Base-by-base conservation (phyloP, 2,329 filamentous ascomycete species). In the Didymella segeticola region DNA sequence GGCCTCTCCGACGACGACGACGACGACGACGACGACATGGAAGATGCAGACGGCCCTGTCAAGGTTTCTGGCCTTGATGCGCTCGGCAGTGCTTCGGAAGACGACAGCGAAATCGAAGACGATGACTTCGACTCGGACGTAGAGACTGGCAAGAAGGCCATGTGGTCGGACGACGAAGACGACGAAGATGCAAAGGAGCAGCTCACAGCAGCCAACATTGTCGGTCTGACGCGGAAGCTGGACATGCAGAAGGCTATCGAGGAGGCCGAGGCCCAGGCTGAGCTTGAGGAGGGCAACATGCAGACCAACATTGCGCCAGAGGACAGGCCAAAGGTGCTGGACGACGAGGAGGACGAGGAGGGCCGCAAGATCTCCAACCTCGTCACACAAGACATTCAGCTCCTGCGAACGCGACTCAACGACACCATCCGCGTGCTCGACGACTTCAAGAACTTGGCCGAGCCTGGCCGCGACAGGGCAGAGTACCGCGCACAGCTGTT, bases 101-200 rank as follows among this genome's bases (percentile, higher is more conserved):
- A 71, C 58, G 63, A 69, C 64, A 54, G 51, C 51, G 60, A 75
- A 63, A 50, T 76, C 60, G 64, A 78, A 65, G 63, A 72, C 41
- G 62, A 80, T 36, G 68, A 78, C 57, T 70, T 76, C 60, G 66
- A 80, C 54, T 93, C 90, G 11, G 90, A 93, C 60, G 74, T 54
- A 37, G 65, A 69, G 26, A 63, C 60, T 60, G 74, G 60, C 70
- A 77, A 68, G 59, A 62, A 83, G 67, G 85, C 88, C 61, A 91
- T 96, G 81, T 99, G 96, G 81, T 98, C 95, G 0, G 93, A 98
- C 62, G 93, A 98, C 69, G 95, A 98, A 61, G 93, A 98, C 69
- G 92, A 96, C 65, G 90, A 93, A 61, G 93, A 89, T 1, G 88
- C 86, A 5, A 91, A 96, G 77, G 93, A 97, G 77, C 89, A 88